Conservation (phyloP, 2,329 filamentous ascomycete genomes). For the Aspergillus vadensis region DNA sequence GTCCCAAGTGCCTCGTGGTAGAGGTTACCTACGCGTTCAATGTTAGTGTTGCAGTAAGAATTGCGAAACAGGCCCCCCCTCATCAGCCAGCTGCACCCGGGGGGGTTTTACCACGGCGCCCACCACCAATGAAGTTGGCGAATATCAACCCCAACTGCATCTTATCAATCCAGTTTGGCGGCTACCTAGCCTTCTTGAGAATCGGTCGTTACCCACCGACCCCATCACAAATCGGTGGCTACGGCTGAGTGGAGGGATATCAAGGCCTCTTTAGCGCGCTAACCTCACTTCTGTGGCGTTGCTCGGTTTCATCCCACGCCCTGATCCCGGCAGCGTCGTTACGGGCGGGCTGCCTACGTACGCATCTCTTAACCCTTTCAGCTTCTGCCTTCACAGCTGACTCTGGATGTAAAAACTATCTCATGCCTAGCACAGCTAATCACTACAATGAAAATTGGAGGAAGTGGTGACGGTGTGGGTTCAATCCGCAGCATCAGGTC, state of each 20-base stretch:
- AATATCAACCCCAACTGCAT: slow-evolving; percentile 3
- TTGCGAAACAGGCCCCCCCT: not conserved
- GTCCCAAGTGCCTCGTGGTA: slow-evolving; percentile 4
- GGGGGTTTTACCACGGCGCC: not conserved
- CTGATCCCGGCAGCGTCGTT: not conserved
- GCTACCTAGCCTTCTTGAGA: slow-evolving; percentile 4
- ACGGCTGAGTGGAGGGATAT: not conserved
- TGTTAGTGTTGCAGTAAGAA: slow-evolving; percentile 2
- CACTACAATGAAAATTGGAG: too few species aligned
- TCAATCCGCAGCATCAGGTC: too few species aligned
- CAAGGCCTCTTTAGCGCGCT: slow-evolving; percentile 4
- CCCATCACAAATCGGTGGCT: not conserved
- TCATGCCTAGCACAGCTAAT: too few species aligned
- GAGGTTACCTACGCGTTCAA: slow-evolving; percentile 1
- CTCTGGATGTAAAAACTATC: not conserved
- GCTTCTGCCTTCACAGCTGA: not conserved
- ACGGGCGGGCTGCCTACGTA: not conserved
- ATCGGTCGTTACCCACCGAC: not conserved
- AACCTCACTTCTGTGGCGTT: slow-evolving; percentile 8
- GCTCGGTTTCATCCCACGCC: not conserved
- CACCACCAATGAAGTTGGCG: slow-evolving; percentile 5
- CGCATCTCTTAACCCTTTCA: not conserved
- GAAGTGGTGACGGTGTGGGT: too few species aligned
- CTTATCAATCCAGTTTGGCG: slow-evolving; percentile 10
- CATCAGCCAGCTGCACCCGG: slow-evolving; percentile 4